phyloP scores from a whole-genome alignment of 2,329 filamentous ascomycete species.

The Furcasterigmium sp. region DNA sequence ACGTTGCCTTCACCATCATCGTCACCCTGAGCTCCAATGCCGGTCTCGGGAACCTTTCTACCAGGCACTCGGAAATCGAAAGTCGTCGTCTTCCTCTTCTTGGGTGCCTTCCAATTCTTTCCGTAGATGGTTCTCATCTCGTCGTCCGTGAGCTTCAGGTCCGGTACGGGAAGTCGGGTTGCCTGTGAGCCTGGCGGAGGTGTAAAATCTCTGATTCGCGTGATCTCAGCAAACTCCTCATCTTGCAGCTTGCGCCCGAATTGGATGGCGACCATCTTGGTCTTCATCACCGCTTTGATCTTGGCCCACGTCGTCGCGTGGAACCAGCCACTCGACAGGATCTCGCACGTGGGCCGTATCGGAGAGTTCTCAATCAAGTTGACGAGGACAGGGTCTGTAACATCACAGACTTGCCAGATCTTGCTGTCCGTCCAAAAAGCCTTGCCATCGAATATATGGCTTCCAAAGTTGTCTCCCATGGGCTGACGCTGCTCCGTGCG shows the following conservation, averaged over 20 bases:
- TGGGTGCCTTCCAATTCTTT: conserved; percentile 20
- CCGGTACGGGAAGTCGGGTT: conserved; percentile 32
- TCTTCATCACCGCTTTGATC: conserved; percentile 80
- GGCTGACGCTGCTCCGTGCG: conserved; percentile 27
- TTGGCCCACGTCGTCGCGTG: conserved; percentile 77
- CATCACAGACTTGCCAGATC: conserved; percentile 91
- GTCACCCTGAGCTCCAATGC: conserved; percentile 4
- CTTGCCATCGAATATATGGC: conserved; percentile 79
- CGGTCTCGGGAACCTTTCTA: conserved; percentile 7
- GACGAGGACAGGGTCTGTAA: conserved; percentile 71
- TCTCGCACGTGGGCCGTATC: conserved; percentile 53
- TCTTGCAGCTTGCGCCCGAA: conserved; percentile 47
- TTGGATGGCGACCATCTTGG: conserved; percentile 69
- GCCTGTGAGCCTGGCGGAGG: conserved; percentile 17
- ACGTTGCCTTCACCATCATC: conserved; percentile 1
- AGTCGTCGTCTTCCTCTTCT: conserved; percentile 14
- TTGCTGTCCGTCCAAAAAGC: conserved; percentile 74
- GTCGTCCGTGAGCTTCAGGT: conserved; percentile 30
- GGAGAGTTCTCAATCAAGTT: conserved; percentile 60
- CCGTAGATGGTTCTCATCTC: conserved; percentile 27
- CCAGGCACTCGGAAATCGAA: conserved; percentile 13
- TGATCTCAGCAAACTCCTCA: conserved; percentile 37
- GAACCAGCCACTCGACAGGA: conserved; percentile 73
- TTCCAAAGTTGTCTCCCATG: conserved; percentile 37
- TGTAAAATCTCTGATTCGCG: conserved; percentile 29